These are phyloP conservation scores for Mitragyna speciosa DNA, from an alignment of 257 asterid genomes.

Conservation along the genomic window DNA sequence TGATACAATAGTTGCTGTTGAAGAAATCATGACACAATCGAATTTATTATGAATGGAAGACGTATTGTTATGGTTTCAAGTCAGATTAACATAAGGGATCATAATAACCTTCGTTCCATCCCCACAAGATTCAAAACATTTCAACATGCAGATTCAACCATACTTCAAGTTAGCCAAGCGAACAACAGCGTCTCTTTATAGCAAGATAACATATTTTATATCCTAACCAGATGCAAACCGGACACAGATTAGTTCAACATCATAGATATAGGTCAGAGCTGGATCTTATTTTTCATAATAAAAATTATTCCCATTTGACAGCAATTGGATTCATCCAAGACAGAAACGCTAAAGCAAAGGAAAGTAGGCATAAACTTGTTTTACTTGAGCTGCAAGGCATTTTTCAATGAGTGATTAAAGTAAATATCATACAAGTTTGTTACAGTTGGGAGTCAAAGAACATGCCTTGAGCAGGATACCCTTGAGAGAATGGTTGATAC, in stretches of 20 bases:
- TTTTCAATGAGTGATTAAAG: neutral
- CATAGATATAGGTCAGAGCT: neutral
- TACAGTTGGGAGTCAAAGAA: neutral
- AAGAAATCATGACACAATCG: too few relatives aligned
- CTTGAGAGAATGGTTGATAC: constrained; percentile 47
- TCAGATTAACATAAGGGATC: neutral
- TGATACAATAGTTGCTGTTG: neutral
- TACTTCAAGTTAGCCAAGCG: neutral
- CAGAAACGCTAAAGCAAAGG: neutral
- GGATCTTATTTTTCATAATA: neutral
- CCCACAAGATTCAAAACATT: neutral
- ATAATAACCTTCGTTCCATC: neutral
- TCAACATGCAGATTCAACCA: neutral
- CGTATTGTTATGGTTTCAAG: neutral
- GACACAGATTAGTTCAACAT: neutral
- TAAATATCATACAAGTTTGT: neutral
- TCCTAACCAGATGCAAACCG: neutral
- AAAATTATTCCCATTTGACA: neutral
- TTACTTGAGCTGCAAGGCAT: neutral
- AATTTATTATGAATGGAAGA: neutral
- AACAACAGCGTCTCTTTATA: neutral
- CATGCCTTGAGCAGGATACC: constrained; percentile 55
- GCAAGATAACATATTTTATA: neutral
- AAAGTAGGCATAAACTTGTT: neutral
- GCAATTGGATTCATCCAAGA: constrained; percentile 4